Evolutionary conservation across 768 basidiomycete genomes (phyloP).

Genomic region (Kwoniella newhampshirensis): DNA sequence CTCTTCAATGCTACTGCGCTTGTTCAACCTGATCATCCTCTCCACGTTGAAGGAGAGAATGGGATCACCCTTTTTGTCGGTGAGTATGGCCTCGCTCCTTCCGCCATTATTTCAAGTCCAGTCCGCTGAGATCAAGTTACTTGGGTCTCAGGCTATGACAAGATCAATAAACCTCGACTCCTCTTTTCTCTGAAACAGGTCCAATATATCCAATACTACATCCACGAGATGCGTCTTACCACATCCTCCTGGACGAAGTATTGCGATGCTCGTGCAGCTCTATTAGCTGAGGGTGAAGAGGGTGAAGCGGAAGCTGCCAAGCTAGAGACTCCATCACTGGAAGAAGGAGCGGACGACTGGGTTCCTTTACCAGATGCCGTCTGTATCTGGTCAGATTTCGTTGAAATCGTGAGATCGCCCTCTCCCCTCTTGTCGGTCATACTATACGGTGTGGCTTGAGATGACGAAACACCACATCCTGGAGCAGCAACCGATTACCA

Average conservation of each 20-base stretch:
- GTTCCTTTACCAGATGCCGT: constrained; percentile 26
- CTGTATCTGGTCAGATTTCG: constrained; percentile 1
- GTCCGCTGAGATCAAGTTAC: too few relatives aligned
- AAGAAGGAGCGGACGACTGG: constrained; percentile 24
- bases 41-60: constrained; percentile 23
- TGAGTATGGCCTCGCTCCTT: constrained; percentile 12
- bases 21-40: constrained; percentile 38
- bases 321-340: constrained; percentile 2
- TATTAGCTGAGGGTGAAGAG: background rate
- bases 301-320: background rate
- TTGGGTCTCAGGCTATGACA: constrained; percentile 9
- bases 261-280: constrained; percentile 7
- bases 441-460: too few relatives aligned
- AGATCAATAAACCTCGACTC: constrained; percentile 18
- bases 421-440: too few relatives aligned
- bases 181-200: constrained; percentile 46
- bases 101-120: background rate
- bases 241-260: constrained; percentile 26
- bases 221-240: constrained; percentile 38
- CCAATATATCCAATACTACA: constrained; percentile 48
- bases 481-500: constrained; percentile 8
- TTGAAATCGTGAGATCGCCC: constrained; percentile 23
- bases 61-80: constrained; percentile 37
- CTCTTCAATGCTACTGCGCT: constrained; percentile 27
- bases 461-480: background rate